Evolutionary conservation across 2,329 filamentous ascomycete genomes (phyloP).

Genomic region (Neopestalotiopsis sp.): DNA sequence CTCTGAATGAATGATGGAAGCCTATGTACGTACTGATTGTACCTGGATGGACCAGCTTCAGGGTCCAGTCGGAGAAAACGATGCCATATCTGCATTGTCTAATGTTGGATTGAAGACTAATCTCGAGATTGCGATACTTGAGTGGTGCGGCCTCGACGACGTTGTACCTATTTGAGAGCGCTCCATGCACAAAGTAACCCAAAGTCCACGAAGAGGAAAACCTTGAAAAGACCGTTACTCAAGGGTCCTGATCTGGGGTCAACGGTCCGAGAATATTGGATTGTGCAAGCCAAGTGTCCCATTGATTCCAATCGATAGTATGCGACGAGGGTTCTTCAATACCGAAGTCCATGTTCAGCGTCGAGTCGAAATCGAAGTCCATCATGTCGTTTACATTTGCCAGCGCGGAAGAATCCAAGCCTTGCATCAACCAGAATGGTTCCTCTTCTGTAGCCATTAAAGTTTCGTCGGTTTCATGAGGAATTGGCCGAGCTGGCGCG

Average conservation of each 20-base stretch:
- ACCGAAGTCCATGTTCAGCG: constrained; percentile 17
- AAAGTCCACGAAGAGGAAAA: too few relatives aligned
- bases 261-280: constrained; percentile 18
- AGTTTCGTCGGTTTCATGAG: background rate
- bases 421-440: constrained; percentile 25
- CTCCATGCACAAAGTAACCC: too few relatives aligned
- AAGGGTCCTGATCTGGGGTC: background rate
- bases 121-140: too few relatives aligned
- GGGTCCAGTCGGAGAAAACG: too few relatives aligned
- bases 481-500: background rate
- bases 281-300: constrained; percentile 27
- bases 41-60: too few relatives aligned
- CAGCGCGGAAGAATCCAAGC: constrained; percentile 7
- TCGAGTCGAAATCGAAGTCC: constrained; percentile 3
- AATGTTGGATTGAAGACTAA: too few relatives aligned
- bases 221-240: background rate
- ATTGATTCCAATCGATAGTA: constrained; percentile 25
- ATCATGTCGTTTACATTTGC: constrained; percentile 8
- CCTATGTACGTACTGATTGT: too few relatives aligned
- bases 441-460: constrained; percentile 19
- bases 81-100: too few relatives aligned
- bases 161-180: too few relatives aligned
- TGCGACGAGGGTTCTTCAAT: constrained; percentile 17
- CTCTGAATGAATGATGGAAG: too few relatives aligned
- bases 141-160: too few relatives aligned